Percentiles rank a stretch among this genome's conserved stretches.
Conservation (phyloP, 2,329 filamentous ascomycete species). For the Dothideomycetidae sp. region DNA sequence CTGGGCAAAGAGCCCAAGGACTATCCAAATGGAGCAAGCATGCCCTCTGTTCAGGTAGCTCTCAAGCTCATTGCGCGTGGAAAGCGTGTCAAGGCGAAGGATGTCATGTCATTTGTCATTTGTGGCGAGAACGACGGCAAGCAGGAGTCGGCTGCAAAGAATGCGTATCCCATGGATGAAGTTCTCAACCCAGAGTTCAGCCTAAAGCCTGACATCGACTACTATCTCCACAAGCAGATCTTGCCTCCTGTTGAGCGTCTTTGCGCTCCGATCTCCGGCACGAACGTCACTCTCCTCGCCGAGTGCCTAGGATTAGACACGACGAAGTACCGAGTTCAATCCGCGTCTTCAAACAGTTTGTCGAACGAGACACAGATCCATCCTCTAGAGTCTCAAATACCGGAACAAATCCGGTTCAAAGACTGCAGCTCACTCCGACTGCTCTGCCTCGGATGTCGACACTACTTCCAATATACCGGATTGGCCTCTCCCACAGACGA, state of each 20-base stretch:
- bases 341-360: conserved; percentile 39
- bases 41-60: conserved; percentile 95
- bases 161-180: conserved; percentile 76
- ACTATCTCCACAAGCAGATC: conserved; percentile 96
- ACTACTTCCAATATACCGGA: conserved; percentile 60
- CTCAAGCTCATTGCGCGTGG: conserved; percentile 75
- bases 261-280: conserved; percentile 88
- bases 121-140: conserved; percentile 53
- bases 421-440: conserved; percentile 63
- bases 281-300: conserved; percentile 75
- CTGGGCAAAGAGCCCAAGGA: conserved; percentile 87
- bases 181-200: conserved; percentile 61
- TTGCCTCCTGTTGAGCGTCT: conserved; percentile 95
- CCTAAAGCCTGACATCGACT: conserved; percentile 83
- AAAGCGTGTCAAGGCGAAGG: conserved; percentile 78
- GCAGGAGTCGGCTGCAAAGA: conserved; percentile 62
- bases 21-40: conserved; percentile 84
- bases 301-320: conserved; percentile 89
- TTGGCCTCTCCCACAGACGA: conserved; percentile 32
- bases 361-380: conserved; percentile 52
- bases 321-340: conserved; percentile 66
- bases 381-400: conserved; percentile 85
- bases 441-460: conserved; percentile 68
- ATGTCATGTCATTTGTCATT: conserved; percentile 93
- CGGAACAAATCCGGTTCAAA: conserved; percentile 78